Evolutionary conservation across 768 basidiomycete genomes (phyloP), one percentile per base, ranked within the genome.

Genomic region (Termitomyces sp.): DNA sequence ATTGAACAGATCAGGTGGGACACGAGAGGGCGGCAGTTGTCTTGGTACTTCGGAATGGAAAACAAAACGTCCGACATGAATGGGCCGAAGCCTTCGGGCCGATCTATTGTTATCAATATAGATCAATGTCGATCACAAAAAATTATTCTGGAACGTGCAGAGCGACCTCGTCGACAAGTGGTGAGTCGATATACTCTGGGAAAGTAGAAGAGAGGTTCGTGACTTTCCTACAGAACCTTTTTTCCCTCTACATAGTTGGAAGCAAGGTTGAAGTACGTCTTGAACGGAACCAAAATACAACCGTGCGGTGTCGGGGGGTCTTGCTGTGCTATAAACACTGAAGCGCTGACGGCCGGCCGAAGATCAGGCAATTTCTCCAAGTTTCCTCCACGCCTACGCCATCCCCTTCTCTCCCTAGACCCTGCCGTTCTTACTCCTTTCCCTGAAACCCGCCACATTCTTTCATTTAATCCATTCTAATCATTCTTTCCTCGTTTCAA

Each of bases 351-450:
- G 38, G 52, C 52, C 52, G 52, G 40, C 26, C 52, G 52, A 51
- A 14, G 40, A 50, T 50, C 9, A 47, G 20, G 48, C 32, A 51
- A 52, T 26, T 53, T 40, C 36, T 42, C 6, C 1, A 13, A 66
- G 78, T 12, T 24, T 14, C 20, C 33, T 55, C 20, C 55, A 36
- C 55, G 55, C 20, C 20, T 38, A 8, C 26, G 22, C n/a, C 35
- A 33, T 48, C 36, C 32, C 16, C n/a, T 18, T 36, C 44, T 56
- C 26, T 26, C 26, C 26, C 33, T 35, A 13, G 8, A n/a, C 36
- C 55, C 10, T 42, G 6, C n/a, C 40, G 7, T 26, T 4, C 52
- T 14, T 42, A 28, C 38, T 42, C 28, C 42, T 36, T 20, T n/a
- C 35, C 35, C 38, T 16, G 40, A n/a, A 33, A 49, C 30, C 35